phyloP scores from a whole-genome alignment of 2,329 filamentous ascomycete genomes.

The Scytalidium sp. region DNA sequence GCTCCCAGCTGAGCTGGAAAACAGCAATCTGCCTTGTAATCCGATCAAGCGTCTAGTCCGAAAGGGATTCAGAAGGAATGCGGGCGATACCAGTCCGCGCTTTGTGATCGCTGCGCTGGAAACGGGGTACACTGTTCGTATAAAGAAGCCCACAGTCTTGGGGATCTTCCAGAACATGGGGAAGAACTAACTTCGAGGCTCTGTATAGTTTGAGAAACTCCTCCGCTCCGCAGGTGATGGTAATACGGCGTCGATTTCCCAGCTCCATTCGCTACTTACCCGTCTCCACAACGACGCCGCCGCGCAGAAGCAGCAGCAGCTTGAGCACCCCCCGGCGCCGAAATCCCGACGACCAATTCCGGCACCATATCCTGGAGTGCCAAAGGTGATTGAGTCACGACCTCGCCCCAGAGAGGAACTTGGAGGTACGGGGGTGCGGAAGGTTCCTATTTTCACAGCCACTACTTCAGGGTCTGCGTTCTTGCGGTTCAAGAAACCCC shows the following conservation, averaged over 20 bases:
- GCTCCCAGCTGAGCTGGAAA: conserved; percentile 45
- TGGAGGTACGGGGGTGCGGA: conserved; percentile 46
- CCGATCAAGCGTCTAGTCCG: conserved; percentile 57
- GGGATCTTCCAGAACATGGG: too few relatives aligned
- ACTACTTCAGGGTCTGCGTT: conserved; percentile 56
- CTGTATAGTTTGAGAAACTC: conserved; percentile 22
- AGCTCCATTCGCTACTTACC: conserved; percentile 31
- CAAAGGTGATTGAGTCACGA: conserved; percentile 46
- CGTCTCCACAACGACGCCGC: conserved; percentile 9
- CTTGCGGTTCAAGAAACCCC: conserved; percentile 63
- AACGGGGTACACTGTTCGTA: conserved; percentile 63
- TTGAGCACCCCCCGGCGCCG: conserved; percentile 2
- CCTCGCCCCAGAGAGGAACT: conserved; percentile 49
- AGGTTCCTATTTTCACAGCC: conserved; percentile 56
- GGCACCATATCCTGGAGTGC: conserved; percentile 26
- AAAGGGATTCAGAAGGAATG: conserved; percentile 61
- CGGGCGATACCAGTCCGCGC: conserved; percentile 52
- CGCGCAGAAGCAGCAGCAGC: conserved; percentile 1
- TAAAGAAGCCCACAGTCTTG: too few relatives aligned
- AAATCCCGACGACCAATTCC: conserved; percentile 12
- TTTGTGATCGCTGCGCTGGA: conserved; percentile 60
- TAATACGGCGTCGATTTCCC: conserved; percentile 11
- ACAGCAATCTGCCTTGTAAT: conserved; percentile 22
- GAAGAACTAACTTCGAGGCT: background rate
- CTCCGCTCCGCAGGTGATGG: conserved; percentile 22